Evolutionary conservation across 805 yeast genomes (phyloP).

Genomic region (Pichia cephalocereana): DNA sequence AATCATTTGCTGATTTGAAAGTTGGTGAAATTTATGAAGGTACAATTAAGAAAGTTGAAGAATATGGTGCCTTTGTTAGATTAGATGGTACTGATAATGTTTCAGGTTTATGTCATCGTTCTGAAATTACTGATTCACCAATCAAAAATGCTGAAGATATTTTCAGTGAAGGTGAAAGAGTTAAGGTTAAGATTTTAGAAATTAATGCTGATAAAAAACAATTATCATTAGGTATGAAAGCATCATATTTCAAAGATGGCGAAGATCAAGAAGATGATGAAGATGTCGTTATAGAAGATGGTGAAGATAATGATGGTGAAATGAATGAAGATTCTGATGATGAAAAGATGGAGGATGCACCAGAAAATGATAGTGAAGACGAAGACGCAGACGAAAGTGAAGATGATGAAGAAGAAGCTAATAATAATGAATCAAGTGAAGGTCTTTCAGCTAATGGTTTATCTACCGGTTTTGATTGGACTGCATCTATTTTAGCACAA

Average conservation of each 20-base stretch:
- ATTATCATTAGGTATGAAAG: constrained; percentile 87
- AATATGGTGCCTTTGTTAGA: constrained; percentile 85
- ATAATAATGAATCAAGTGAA: constrained; percentile 19
- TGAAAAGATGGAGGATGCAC: constrained; percentile 14
- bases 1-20: constrained; percentile 56
- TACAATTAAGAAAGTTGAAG: constrained; percentile 64
- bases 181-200: constrained; percentile 69
- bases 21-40: constrained; percentile 73
- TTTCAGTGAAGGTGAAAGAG: constrained; percentile 85
- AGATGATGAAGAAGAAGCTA: constrained; percentile 17
- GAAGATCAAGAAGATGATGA: constrained; percentile 25
- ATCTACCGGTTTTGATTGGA: constrained; percentile 93
- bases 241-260: constrained; percentile 60
- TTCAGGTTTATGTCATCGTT: constrained; percentile 80
- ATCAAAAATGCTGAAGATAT: constrained; percentile 51
- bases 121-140: constrained; percentile 68
- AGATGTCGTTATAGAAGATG: constrained; percentile 19
- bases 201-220: constrained; percentile 60
- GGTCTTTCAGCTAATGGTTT: constrained; percentile 39
- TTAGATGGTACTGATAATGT: constrained; percentile 66
- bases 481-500: constrained; percentile 80
- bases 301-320: constrained; percentile 28
- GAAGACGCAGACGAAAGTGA: neutral
- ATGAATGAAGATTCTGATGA: constrained; percentile 11
- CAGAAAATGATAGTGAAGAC: neutral